phyloP scores from a whole-genome alignment of 2,329 filamentous ascomycete species.

The Ceratocystis papillata region DNA sequence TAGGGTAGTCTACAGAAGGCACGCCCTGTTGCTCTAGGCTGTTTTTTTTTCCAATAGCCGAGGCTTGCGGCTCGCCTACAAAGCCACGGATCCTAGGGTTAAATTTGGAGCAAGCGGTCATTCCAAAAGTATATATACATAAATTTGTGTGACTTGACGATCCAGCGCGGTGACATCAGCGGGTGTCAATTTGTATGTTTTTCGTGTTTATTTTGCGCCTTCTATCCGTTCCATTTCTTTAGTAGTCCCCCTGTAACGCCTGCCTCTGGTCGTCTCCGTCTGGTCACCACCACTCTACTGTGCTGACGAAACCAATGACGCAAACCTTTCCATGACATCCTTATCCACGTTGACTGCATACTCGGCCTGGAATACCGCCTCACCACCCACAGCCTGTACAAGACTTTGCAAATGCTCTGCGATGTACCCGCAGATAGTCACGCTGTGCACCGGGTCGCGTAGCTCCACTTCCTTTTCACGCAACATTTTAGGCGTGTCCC shows the following conservation, averaged over 20 bases:
- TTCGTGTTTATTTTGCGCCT: neutral
- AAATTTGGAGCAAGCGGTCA: neutral
- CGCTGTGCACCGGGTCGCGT: slow-evolving; percentile 56
- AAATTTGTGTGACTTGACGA: neutral
- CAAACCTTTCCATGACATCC: slow-evolving; percentile 57
- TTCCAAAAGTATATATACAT: neutral
- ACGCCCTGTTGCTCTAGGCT: too few species aligned
- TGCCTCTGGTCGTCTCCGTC: neutral
- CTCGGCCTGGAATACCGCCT: slow-evolving; percentile 53
- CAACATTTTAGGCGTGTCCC: slow-evolving; percentile 46
- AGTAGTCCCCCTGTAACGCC: neutral
- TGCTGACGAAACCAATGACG: neutral
- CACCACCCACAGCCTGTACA: slow-evolving; percentile 51
- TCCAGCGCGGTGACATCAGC: neutral
- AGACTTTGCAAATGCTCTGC: slow-evolving; percentile 49
- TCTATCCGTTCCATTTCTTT: neutral
- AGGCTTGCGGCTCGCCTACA: neutral
- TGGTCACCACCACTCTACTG: neutral
- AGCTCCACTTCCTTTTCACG: slow-evolving; percentile 43
- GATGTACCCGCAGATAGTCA: slow-evolving; percentile 55
- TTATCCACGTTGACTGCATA: slow-evolving; percentile 66
- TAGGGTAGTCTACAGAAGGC: too few species aligned
- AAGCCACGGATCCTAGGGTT: neutral
- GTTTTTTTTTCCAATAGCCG: neutral
- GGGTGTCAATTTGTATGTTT: neutral